These are phyloP conservation scores for Orbilia brochopaga DNA, from an alignment of 2,329 filamentous ascomycete species.

Conservation along the genomic window DNA sequence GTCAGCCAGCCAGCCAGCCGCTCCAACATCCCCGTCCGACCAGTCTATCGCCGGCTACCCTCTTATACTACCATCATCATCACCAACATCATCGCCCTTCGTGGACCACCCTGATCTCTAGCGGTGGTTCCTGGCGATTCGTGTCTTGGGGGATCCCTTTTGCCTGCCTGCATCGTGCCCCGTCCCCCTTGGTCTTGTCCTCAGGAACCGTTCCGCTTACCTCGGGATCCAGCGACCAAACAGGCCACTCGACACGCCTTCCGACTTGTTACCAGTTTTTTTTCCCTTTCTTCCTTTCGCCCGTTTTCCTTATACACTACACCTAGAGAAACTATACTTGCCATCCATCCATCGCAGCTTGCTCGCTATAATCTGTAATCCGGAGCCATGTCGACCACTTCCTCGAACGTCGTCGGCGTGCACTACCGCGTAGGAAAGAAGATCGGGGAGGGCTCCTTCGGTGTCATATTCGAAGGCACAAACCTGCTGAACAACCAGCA, in stretches of 20 bases:
- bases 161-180: background rate
- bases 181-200: background rate
- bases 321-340: conserved; percentile 59
- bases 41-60: too few relatives aligned
- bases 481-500: conserved; percentile 99
- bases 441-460: conserved; percentile 97
- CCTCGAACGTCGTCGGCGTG: conserved; percentile 96
- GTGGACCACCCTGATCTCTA: conserved; percentile 28
- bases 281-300: conserved; percentile 8
- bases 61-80: too few relatives aligned
- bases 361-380: conserved; percentile 61
- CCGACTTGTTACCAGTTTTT: conserved; percentile 12
- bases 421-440: conserved; percentile 99
- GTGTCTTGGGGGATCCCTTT: conserved; percentile 7
- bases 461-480: conserved; percentile 98
- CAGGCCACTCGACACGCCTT: conserved; percentile 50
- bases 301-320: conserved; percentile 4
- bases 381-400: conserved; percentile 57
- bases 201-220: conserved; percentile 32
- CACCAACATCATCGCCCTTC: background rate
- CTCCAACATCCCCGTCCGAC: background rate
- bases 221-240: conserved; percentile 16
- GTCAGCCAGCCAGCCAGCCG: background rate
- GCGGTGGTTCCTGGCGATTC: conserved; percentile 35
- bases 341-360: too few relatives aligned